A percentile compares a stretch with the other conserved stretches of the same genome.
These are phyloP conservation scores for Boletus coccyginus DNA, from an alignment of 768 basidiomycete genomes.

Conservation along the genomic window DNA sequence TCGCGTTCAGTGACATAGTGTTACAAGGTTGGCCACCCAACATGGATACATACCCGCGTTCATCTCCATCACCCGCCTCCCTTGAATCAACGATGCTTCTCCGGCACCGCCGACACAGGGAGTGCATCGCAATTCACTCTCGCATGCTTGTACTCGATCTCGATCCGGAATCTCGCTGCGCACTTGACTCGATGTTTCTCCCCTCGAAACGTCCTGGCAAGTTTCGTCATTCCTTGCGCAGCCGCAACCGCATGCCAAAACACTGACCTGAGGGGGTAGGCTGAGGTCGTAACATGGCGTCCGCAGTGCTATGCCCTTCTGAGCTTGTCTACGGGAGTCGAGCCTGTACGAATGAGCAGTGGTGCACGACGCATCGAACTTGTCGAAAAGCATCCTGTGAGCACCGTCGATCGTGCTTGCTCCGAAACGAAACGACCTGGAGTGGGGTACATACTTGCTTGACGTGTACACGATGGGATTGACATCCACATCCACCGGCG, in stretches of 20 bases:
- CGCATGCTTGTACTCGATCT: background rate
- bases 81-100: background rate
- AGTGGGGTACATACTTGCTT: no score
- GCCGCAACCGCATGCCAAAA: background rate
- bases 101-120: background rate
- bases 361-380: no score
- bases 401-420: no score
- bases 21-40: background rate
- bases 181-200: background rate
- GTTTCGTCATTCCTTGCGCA: background rate
- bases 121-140: background rate
- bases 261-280: background rate
- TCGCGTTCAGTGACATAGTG: background rate
- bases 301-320: background rate
- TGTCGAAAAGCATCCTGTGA: no score
- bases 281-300: background rate
- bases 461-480: no score
- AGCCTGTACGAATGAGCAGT: background rate
- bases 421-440: no score
- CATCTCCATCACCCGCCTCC: background rate
- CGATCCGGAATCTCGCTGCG: background rate
- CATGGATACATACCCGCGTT: background rate
- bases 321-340: background rate
- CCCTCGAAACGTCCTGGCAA: background rate
- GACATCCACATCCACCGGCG: no score